phyloP scores from a whole-genome alignment of 1,139 yeast genomes.

The Ogataea hybrid region DNA sequence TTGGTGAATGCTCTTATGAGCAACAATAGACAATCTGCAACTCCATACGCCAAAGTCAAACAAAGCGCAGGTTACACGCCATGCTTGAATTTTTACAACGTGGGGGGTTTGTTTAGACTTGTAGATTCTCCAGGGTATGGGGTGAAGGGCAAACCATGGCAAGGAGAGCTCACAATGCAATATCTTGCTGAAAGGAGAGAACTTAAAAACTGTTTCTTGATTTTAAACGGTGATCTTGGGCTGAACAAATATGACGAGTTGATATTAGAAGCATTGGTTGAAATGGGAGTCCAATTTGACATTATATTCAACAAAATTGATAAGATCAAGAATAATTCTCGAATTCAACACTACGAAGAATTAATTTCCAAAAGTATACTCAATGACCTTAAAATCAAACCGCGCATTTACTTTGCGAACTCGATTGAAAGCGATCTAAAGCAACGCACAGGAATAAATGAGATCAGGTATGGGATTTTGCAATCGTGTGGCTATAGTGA shows the following conservation, averaged over 20 bases:
- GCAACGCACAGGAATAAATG: conserved; percentile 39
- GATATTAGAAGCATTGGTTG: conserved; percentile 49
- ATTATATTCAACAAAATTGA: conserved; percentile 77
- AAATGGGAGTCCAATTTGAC: conserved; percentile 65
- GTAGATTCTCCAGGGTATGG: conserved; percentile 94
- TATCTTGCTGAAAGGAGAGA: conserved; percentile 55
- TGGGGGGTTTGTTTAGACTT: conserved; percentile 60
- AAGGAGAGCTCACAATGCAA: conserved; percentile 65
- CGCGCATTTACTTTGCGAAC: conserved; percentile 40
- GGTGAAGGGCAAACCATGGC: conserved; percentile 52
- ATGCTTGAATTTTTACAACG: conserved; percentile 68
- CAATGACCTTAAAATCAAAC: conserved; percentile 32
- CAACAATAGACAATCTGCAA: conserved; percentile 33
- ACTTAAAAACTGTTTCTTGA: conserved; percentile 56
- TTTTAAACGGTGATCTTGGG: conserved; percentile 60
- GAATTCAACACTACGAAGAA: conserved; percentile 25
- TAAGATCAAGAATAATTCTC: conserved; percentile 32
- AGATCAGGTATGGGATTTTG: conserved; percentile 37
- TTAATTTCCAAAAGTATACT: conserved; percentile 29
- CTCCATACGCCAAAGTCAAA: conserved; percentile 30
- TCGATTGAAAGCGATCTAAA: conserved; percentile 30
- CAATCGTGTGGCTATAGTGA: conserved; percentile 36
- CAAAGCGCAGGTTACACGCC: conserved; percentile 69
- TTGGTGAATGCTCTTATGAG: conserved; percentile 55
- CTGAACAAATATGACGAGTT: conserved; percentile 53